Conservation (phyloP, 306 rosid species). For the Vigna radiata region DNA sequence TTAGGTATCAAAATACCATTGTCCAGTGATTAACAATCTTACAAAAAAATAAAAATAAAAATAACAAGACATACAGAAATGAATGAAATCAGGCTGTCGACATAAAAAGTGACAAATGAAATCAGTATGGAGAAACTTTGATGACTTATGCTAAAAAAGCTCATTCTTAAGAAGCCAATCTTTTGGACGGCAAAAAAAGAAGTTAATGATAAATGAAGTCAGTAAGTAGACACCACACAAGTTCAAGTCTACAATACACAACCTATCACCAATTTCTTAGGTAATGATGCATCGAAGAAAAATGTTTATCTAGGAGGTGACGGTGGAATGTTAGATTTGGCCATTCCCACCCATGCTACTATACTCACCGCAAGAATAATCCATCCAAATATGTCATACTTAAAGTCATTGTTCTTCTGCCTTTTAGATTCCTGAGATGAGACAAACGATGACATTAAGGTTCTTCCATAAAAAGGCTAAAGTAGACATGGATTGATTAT, state of each 20-base stretch:
- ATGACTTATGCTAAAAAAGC: background rate
- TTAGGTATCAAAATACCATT: no score
- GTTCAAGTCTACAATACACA: constrained; percentile 32
- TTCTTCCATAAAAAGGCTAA: constrained; percentile 10
- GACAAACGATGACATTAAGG: constrained; percentile 30
- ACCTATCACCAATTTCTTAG: constrained; percentile 36
- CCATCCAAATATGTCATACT: constrained; percentile 88
- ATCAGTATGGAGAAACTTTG: no score
- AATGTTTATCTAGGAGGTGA: constrained; percentile 66
- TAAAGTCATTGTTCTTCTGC: constrained; percentile 69
- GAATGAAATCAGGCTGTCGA: no score
- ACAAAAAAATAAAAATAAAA: background rate
- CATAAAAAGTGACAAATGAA: no score
- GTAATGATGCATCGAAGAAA: constrained; percentile 34
- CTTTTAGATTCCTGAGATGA: constrained; percentile 63
- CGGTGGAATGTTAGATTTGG: constrained; percentile 70
- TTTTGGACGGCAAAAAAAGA: constrained; percentile 15
- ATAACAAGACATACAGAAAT: background rate
- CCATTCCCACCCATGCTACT: constrained; percentile 78
- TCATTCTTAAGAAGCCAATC: background rate
- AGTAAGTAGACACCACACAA: constrained; percentile 29
- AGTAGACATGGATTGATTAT: background rate
- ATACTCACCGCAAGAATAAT: constrained; percentile 76
- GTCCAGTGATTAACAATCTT: no score
- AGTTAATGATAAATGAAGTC: constrained; percentile 24